Conservation (phyloP, 2,329 filamentous ascomycete genomes). For the Apiospora koreana region DNA sequence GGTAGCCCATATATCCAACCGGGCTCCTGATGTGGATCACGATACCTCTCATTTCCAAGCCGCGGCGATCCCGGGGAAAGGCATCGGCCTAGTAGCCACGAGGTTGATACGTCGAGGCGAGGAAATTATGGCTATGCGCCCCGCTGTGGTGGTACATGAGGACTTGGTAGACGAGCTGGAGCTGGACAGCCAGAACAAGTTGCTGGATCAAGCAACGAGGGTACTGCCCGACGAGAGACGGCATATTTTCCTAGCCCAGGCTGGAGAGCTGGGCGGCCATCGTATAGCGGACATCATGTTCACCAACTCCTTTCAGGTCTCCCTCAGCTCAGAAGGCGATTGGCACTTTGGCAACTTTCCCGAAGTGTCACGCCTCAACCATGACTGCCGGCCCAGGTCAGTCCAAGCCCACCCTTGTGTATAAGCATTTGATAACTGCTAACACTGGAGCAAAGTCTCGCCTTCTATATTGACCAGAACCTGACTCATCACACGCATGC, state of each 20-base stretch:
- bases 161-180: slow-evolving; percentile 22
- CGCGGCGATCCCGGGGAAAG: slow-evolving; percentile 22
- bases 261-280: slow-evolving; percentile 25
- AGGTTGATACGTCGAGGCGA: slow-evolving; percentile 23
- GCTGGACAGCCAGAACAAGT: slow-evolving; percentile 18
- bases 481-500: slow-evolving; percentile 42
- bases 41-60: slow-evolving; percentile 11
- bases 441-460: slow-evolving; percentile 23
- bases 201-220: slow-evolving; percentile 24
- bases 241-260: slow-evolving; percentile 22
- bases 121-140: slow-evolving; percentile 23
- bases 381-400: slow-evolving; percentile 43
- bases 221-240: slow-evolving; percentile 20
- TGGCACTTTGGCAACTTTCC: slow-evolving; percentile 34
- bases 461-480: slow-evolving; percentile 34
- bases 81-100: slow-evolving; percentile 24
- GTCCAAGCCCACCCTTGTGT: neutral
- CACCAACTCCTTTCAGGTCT: slow-evolving; percentile 29
- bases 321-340: slow-evolving; percentile 16
- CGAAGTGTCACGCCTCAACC: slow-evolving; percentile 40
- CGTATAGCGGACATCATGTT: slow-evolving; percentile 26
- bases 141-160: slow-evolving; percentile 26
- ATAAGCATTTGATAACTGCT: neutral
- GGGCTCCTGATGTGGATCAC: neutral
- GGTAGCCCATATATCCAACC: neutral